Evolutionary conservation across 805 yeast species (phyloP), one percentile per base, ranked within the genome.

Genomic region (Yarrowia phangngaensis): DNA sequence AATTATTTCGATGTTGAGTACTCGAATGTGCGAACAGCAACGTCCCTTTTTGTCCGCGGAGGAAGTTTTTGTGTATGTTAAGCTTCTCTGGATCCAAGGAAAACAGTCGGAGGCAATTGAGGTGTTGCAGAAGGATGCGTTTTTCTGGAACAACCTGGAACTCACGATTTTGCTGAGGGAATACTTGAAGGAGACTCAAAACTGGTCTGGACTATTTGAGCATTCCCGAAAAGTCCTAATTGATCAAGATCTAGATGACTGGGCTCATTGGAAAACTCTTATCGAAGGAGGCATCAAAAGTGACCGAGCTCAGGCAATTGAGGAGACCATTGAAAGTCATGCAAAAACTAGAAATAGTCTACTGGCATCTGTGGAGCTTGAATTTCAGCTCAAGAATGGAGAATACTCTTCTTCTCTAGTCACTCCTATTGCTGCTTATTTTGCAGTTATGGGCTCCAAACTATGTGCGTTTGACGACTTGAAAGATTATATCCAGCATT

Each of bases 381-480:
- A 20, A 20, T 11, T 14, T 6, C 29, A 20, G 29, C n/a, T n/a
- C 13, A 41, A 40, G n/a, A n/a, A n/a, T n/a, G n/a, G n/a, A n/a
- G n/a, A n/a, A n/a, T n/a, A n/a, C n/a, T n/a, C n/a, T n/a, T n/a
- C n/a, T 12, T 51, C 2, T 16, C 48, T 2, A 34, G 29, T n/a
- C n/a, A n/a, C n/a, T 3, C 51, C 57, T 4, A 53, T 74, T 8
- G 49, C 54, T 0, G 59, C 58, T 9, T 82, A 82, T 58, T 68
- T 80, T 53, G 53, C 60, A 0, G 58, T 55, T 5, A 75, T 70
- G 58, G 77, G 76, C 16, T 56, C 70, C 41, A 86, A 84, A 59
- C 69, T 76, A 20, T 82, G 89, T 56, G 82, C 88, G 47, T 74
- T 72, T 51, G 67, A 70, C 20, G 95, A 85, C 60, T 60, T 87